These are phyloP conservation scores for Parsonsia alboflavescens DNA, from an alignment of 257 asterid species.

Conservation along the genomic window DNA sequence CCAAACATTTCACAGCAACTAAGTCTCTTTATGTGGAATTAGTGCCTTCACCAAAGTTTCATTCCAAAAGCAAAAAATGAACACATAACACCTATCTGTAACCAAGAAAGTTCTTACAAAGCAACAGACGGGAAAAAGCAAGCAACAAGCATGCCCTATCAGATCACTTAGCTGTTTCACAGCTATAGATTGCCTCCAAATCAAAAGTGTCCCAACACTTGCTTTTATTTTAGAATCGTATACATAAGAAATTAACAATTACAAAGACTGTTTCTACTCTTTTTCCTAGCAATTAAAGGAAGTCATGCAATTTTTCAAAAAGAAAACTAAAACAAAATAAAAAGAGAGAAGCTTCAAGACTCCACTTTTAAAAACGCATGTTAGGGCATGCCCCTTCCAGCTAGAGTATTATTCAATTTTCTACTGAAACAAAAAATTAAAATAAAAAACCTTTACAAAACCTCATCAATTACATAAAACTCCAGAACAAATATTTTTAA, in stretches of 20 bases:
- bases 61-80: background rate
- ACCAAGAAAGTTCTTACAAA: background rate
- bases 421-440: background rate
- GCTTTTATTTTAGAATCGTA: background rate
- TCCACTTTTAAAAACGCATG: background rate
- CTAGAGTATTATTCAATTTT: background rate
- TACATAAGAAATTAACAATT: background rate
- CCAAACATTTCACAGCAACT: background rate
- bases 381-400: background rate
- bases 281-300: background rate
- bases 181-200: background rate
- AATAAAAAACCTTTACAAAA: background rate
- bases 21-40: background rate
- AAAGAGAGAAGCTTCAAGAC: background rate
- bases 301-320: background rate
- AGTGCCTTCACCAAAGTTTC: background rate
- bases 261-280: background rate
- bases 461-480: background rate
- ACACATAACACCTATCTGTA: background rate
- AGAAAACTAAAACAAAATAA: background rate
- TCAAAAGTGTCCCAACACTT: background rate
- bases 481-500: background rate
- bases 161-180: constrained; percentile 1
- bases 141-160: background rate
- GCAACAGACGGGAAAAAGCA: background rate